A percentile compares a stretch with the other conserved stretches of the same genome.
phyloP scores from a whole-genome alignment of 2,329 filamentous ascomycete genomes.

The Metarhizium humberi region DNA sequence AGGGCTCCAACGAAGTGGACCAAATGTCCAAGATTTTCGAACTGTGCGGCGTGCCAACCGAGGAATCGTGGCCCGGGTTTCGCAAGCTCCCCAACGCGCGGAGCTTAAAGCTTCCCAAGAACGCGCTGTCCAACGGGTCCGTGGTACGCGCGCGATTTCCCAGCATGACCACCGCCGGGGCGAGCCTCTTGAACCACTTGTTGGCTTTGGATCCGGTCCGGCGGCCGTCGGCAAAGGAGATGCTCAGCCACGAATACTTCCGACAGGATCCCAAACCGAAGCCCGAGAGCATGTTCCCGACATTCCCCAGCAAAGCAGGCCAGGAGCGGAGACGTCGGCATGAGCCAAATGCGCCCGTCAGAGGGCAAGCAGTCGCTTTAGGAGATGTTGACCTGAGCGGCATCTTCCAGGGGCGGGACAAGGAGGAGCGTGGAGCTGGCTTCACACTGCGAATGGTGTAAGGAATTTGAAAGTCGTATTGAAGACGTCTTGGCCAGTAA shows the following conservation, averaged over 20 bases:
- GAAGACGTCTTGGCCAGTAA: not conserved
- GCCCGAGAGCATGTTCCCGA: conserved; percentile 86
- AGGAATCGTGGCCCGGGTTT: conserved; percentile 79
- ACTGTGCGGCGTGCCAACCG: conserved; percentile 77
- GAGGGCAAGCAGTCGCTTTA: conserved; percentile 56
- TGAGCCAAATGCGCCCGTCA: conserved; percentile 71
- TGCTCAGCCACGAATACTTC: conserved; percentile 79
- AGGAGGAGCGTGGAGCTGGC: conserved; percentile 55
- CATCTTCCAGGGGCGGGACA: conserved; percentile 59
- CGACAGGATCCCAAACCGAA: conserved; percentile 83
- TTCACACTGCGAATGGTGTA: conserved; percentile 55
- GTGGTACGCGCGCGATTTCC: conserved; percentile 72
- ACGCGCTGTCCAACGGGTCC: conserved; percentile 31
- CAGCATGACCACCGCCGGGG: conserved; percentile 67
- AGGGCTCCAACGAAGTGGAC: conserved; percentile 87
- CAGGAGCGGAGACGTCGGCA: conserved; percentile 70
- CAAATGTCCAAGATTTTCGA: conserved; percentile 82
- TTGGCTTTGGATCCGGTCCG: conserved; percentile 64
- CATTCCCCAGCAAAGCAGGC: conserved; percentile 90
- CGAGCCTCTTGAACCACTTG: conserved; percentile 57
- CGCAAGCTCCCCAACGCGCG: conserved; percentile 79
- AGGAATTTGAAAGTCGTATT: not conserved
- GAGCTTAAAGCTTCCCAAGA: conserved; percentile 59
- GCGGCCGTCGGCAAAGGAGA: conserved; percentile 62
- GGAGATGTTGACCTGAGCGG: conserved; percentile 57